Conservation (phyloP, 345 rosid genomes). For the Aquilaria yunnanensis region DNA sequence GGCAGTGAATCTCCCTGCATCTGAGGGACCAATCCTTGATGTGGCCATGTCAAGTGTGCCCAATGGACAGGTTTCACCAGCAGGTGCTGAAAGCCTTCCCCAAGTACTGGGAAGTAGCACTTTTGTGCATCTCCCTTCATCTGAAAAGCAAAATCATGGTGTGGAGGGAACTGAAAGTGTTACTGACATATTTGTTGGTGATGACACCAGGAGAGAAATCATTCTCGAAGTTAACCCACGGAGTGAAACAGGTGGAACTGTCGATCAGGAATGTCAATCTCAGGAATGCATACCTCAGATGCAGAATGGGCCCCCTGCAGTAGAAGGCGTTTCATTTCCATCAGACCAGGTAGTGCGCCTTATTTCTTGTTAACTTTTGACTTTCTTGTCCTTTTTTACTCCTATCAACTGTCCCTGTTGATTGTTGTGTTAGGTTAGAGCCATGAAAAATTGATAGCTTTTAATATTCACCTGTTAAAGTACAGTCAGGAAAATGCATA, state of each 20-base stretch:
- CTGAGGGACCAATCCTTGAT: constrained; percentile 15
- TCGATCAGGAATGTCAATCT: constrained; percentile 9
- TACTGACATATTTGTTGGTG: constrained; percentile 11
- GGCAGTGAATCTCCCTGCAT: constrained; percentile 13
- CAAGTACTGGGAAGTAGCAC: too few species aligned
- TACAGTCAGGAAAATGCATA: too few species aligned
- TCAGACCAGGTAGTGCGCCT: constrained; percentile 15
- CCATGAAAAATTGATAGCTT: too few species aligned
- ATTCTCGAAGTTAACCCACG: background rate
- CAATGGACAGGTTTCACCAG: constrained; percentile 20
- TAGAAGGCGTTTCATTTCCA: constrained; percentile 8
- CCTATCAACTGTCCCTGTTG: too few species aligned
- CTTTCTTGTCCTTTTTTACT: too few species aligned
- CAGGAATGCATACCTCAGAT: constrained; percentile 3
- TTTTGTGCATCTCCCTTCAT: too few species aligned
- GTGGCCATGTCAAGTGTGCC: constrained; percentile 11
- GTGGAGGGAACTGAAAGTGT: background rate
- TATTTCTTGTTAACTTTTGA: background rate
- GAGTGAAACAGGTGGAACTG: constrained; percentile 7
- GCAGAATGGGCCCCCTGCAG: constrained; percentile 4
- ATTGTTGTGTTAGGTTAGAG: too few species aligned
- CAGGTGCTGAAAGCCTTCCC: constrained; percentile 14
- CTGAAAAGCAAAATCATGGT: too few species aligned
- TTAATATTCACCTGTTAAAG: too few species aligned
- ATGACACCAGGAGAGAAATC: background rate